phyloP scores from a whole-genome alignment of 148 eudicot genomes.

The Chenopodium suecicum region DNA sequence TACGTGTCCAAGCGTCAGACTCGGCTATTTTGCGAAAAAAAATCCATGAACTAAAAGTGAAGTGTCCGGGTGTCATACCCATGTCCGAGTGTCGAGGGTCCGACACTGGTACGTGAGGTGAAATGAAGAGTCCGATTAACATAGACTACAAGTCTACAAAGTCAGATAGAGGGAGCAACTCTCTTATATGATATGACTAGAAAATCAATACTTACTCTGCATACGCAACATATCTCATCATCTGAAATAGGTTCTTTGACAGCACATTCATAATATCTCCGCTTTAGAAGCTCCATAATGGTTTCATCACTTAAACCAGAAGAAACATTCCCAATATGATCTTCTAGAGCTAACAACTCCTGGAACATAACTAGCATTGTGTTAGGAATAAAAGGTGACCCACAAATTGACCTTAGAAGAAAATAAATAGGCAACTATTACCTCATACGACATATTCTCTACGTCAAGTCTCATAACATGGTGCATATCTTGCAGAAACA shows the following conservation, averaged over 20 bases:
- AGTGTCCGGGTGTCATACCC: no score
- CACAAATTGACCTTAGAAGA: background rate
- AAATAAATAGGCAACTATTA: background rate
- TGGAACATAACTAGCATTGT: constrained; percentile 15
- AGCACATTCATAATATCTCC: constrained; percentile 25
- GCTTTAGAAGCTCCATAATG: constrained; percentile 41
- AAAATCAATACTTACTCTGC: constrained; percentile 30
- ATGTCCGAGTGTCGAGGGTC: no score
- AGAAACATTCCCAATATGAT: constrained; percentile 57
- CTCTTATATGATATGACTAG: background rate
- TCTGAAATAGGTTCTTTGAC: constrained; percentile 22
- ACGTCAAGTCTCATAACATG: background rate
- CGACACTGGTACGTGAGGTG: no score
- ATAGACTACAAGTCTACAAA: no score
- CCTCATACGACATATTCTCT: constrained; percentile 32
- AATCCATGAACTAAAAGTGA: no score
- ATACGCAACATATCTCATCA: constrained; percentile 58
- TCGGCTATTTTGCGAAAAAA: no score
- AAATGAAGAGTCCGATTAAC: no score
- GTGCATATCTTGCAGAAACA: background rate
- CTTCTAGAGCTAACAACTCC: constrained; percentile 70
- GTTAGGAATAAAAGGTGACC: background rate
- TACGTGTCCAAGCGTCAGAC: no score
- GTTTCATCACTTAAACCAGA: constrained; percentile 58
- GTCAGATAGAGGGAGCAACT: background rate